A percentile compares a stretch with the other conserved stretches of the same genome.
These are phyloP conservation scores for California macrophylla DNA, from an alignment of 441 rosid genomes.

Conservation along the genomic window DNA sequence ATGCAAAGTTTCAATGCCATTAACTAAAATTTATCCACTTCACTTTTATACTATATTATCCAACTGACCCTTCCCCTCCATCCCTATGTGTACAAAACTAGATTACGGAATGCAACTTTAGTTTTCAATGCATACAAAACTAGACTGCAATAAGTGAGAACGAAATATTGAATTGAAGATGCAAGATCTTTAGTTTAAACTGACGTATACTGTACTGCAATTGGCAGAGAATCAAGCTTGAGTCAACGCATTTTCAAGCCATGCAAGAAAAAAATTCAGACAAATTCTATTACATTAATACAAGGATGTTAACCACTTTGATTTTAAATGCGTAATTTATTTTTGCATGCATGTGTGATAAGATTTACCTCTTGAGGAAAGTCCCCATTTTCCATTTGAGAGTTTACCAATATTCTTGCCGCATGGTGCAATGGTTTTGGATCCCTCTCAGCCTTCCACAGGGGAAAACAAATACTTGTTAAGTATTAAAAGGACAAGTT, in stretches of 20 bases:
- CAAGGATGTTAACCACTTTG: neutral
- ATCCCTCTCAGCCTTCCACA: slow-evolving; percentile 16
- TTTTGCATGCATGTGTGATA: neutral
- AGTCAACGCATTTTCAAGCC: neutral
- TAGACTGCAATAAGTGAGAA: neutral
- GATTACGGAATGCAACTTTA: neutral
- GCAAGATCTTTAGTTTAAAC: neutral
- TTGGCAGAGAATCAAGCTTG: neutral
- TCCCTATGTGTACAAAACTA: neutral
- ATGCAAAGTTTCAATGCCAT: neutral
- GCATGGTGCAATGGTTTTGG: slow-evolving; percentile 20
- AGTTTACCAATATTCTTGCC: slow-evolving; percentile 15
- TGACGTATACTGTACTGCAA: neutral
- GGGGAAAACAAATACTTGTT: neutral
- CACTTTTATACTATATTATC: neutral
- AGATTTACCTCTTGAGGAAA: slow-evolving; percentile 22
- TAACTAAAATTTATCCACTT: neutral
- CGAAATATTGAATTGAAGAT: neutral
- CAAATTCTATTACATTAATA: neutral
- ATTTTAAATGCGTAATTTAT: neutral
- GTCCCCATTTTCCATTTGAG: slow-evolving; percentile 22
- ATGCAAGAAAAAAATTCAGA: neutral
- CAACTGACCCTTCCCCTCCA: too few relatives aligned
- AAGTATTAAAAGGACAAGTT: neutral
- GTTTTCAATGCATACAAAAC: neutral